phyloP scores from a whole-genome alignment of 768 basidiomycete genomes.

The Trichaptum fuscoviolaceum region DNA sequence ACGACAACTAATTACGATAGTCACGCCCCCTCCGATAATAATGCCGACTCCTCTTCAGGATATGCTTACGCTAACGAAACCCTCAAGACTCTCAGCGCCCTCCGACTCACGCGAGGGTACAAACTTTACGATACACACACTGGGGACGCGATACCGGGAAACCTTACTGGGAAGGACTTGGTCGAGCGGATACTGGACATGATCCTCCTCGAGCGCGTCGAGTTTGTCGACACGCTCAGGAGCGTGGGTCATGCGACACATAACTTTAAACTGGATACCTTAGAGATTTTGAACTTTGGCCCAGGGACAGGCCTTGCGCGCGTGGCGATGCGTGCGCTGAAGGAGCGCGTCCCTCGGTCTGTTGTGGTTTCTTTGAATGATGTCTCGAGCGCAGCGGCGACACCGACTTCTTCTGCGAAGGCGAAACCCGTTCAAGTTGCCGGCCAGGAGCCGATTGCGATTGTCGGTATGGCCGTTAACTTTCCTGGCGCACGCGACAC shows the following conservation, averaged over 20 bases:
- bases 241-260: background rate
- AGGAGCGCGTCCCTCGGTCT: background rate
- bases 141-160: background rate
- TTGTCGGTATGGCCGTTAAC: slow-evolving; percentile 65
- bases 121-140: background rate
- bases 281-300: background rate
- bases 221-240: background rate
- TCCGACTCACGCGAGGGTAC: background rate
- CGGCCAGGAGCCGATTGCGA: slow-evolving; percentile 51
- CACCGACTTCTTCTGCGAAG: background rate
- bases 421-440: background rate
- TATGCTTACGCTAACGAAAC: background rate
- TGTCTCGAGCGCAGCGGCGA: background rate
- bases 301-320: background rate
- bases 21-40: background rate
- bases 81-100: background rate
- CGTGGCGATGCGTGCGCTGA: background rate
- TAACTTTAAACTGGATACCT: background rate
- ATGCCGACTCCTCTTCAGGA: background rate
- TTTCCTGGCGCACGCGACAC: slow-evolving; percentile 46
- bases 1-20: slow-evolving; percentile 1
- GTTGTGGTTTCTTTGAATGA: background rate
- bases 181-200: background rate
- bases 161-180: background rate
- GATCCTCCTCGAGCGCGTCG: background rate